These are phyloP conservation scores for Zangia roseola DNA, from an alignment of 768 basidiomycete species.

Conservation along the genomic window DNA sequence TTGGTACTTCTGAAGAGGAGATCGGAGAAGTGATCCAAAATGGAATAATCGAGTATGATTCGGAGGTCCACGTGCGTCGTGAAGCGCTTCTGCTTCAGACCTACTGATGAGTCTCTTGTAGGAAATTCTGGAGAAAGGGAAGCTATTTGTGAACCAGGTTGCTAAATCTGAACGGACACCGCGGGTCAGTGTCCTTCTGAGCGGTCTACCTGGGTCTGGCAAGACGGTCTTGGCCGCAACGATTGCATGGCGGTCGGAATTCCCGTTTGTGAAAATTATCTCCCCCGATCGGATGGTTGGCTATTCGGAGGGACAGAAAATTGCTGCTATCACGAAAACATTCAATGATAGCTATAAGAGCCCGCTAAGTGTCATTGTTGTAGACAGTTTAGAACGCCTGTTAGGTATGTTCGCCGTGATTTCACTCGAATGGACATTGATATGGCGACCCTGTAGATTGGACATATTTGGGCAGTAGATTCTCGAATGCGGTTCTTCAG, in stretches of 20 bases:
- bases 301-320: slow-evolving; percentile 89
- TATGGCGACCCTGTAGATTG: slow-evolving; percentile 59
- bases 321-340: slow-evolving; percentile 85
- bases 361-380: slow-evolving; percentile 92
- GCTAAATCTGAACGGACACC: slow-evolving; percentile 86
- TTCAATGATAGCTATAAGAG: slow-evolving; percentile 97
- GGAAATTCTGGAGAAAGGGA: slow-evolving; percentile 85
- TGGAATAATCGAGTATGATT: slow-evolving; percentile 89
- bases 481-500: slow-evolving; percentile 93
- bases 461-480: slow-evolving; percentile 95
- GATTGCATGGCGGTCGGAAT: slow-evolving; percentile 90
- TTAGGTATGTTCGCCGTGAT: slow-evolving; percentile 56
- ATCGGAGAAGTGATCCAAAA: slow-evolving; percentile 90
- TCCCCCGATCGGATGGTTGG: slow-evolving; percentile 98
- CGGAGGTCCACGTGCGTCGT: slow-evolving; percentile 61
- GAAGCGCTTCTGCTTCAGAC: slow-evolving; percentile 1
- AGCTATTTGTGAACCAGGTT: slow-evolving; percentile 92
- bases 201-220: slow-evolving; percentile 88
- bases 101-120: slow-evolving; percentile 31
- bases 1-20: slow-evolving; percentile 97
- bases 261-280: slow-evolving; percentile 97
- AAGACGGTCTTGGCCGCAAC: slow-evolving; percentile 95
- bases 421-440: slow-evolving; percentile 5
- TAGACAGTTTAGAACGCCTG: slow-evolving; percentile 91
- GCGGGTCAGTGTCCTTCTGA: slow-evolving; percentile 85